Conservation (phyloP, 2,329 filamentous ascomycete genomes). For the Penicillium sp. region DNA sequence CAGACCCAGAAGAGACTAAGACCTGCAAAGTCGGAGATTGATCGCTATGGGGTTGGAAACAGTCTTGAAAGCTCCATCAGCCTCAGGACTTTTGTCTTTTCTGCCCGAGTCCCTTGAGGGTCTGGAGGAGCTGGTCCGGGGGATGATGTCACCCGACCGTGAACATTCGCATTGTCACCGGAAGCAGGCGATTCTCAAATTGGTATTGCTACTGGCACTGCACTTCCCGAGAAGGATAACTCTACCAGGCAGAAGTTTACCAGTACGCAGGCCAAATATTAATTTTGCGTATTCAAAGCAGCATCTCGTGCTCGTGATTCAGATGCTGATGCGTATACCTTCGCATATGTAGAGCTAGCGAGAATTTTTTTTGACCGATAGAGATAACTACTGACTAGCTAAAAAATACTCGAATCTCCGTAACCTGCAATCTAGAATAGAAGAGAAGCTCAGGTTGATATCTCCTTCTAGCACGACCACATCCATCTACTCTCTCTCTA, state of each 20-base stretch:
- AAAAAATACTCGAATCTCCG: background rate
- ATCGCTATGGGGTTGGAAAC: background rate
- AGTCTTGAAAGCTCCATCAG: background rate
- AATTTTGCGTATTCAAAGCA: background rate
- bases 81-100: background rate
- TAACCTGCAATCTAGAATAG: background rate
- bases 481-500: background rate
- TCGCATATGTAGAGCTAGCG: background rate
- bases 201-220: background rate
- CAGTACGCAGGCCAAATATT: background rate
- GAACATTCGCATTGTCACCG: background rate
- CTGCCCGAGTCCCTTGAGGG: background rate
- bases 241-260: background rate
- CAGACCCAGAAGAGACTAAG: too few relatives aligned
- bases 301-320: background rate
- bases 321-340: too few relatives aligned
- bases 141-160: conserved; percentile 4
- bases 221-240: background rate
- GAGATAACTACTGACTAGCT: background rate
- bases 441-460: background rate
- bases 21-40: background rate
- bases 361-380: background rate
- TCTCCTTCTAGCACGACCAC: background rate
- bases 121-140: background rate
- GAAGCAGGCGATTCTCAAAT: background rate